phyloP scores from a whole-genome alignment of 2,329 filamentous ascomycete species.

The Aspergillus pseudoviridinutans region DNA sequence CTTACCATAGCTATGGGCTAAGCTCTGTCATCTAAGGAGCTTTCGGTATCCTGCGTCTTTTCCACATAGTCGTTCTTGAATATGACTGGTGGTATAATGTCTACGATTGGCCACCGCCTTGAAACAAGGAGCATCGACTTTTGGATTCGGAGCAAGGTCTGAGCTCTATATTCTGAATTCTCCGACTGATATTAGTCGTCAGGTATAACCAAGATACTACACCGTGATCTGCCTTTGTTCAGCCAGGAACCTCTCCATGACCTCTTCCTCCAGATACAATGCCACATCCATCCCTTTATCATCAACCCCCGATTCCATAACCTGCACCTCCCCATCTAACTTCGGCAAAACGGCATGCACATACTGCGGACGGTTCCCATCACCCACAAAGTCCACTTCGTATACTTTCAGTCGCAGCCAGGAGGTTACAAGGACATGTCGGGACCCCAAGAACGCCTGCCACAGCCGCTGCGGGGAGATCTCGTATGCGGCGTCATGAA shows the following conservation, averaged over 20 bases:
- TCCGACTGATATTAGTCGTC: too few species aligned
- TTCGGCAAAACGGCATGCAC: conserved; percentile 43
- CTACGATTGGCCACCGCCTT: too few species aligned
- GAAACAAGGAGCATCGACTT: too few species aligned
- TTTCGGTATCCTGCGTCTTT: too few species aligned
- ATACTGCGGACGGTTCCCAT: conserved; percentile 25
- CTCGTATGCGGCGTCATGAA: conserved; percentile 45
- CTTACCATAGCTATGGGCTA: too few species aligned
- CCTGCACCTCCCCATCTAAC: conserved; percentile 42
- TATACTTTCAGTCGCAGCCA: conserved; percentile 32
- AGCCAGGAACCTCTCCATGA: neutral
- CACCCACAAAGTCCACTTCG: conserved; percentile 40
- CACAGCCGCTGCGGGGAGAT: conserved; percentile 46
- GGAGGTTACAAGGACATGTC: conserved; percentile 43
- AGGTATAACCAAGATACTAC: too few species aligned
- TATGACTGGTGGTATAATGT: too few species aligned
- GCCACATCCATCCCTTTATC: conserved; percentile 14
- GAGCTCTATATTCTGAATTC: too few species aligned
- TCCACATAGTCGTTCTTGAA: too few species aligned
- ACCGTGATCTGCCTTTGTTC: too few species aligned
- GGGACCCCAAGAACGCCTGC: conserved; percentile 44
- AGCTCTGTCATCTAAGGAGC: too few species aligned
- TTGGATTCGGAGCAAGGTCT: too few species aligned
- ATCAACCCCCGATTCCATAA: conserved; percentile 32
- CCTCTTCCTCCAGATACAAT: conserved; percentile 10